A percentile compares a stretch with the other conserved stretches of the same genome.
Conservation (phyloP, 176 grass and related monocot species). For the Aegilops longissima region DNA sequence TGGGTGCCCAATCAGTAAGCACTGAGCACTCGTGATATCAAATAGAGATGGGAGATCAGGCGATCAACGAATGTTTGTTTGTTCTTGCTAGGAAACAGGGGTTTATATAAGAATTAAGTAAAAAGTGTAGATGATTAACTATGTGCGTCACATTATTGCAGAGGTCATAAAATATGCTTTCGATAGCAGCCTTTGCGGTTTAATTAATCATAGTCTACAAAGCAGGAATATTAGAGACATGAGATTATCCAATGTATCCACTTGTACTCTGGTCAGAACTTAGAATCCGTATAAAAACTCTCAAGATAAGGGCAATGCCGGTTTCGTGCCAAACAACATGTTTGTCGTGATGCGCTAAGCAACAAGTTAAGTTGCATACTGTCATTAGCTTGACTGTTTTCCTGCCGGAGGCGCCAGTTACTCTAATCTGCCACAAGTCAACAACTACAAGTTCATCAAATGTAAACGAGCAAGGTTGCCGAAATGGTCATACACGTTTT, state of each 20-base stretch:
- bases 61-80: too few species aligned
- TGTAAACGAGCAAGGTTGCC: not conserved
- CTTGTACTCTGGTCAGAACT: not conserved
- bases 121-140: not conserved
- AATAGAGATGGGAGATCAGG: not conserved
- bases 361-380: slow-evolving; percentile 15
- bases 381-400: not conserved
- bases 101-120: not conserved
- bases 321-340: not conserved
- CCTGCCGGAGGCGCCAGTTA: too few species aligned
- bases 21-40: not conserved
- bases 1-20: not conserved
- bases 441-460: not conserved
- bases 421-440: too few species aligned
- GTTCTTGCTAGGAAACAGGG: too few species aligned
- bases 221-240: not conserved
- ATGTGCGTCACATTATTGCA: not conserved
- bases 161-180: not conserved
- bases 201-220: too few species aligned
- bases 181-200: too few species aligned
- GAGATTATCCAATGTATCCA: not conserved
- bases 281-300: not conserved
- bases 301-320: not conserved
- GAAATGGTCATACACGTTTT: not conserved
- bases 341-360: not conserved